Evolutionary conservation across 2,329 filamentous ascomycete genomes (phyloP).

Genomic region (Apiospora marii): DNA sequence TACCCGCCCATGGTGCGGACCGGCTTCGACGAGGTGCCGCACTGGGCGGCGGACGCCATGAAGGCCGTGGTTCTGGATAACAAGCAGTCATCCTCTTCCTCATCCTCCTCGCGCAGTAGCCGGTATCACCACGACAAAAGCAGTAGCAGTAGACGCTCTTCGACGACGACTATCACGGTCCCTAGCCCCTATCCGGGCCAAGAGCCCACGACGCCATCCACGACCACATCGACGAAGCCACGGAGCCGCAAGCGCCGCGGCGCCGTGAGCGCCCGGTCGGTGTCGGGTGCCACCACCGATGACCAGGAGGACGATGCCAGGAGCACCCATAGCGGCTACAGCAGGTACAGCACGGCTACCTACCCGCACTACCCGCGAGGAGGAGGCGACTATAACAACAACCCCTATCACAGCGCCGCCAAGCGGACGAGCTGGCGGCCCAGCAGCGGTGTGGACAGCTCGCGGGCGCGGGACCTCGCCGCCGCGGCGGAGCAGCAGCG

Average conservation of each 20-base stretch:
- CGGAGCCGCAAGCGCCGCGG: neutral
- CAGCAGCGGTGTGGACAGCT: conserved; percentile 12
- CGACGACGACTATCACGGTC: neutral
- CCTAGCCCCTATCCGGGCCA: neutral
- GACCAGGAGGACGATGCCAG: neutral
- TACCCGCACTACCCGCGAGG: conserved; percentile 19
- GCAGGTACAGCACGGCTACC: conserved; percentile 18
- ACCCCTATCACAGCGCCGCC: neutral
- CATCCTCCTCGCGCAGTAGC: neutral
- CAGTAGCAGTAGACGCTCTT: neutral
- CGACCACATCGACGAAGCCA: neutral
- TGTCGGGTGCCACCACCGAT: neutral
- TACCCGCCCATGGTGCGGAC: neutral
- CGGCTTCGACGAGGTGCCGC: neutral
- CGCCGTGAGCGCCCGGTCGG: neutral
- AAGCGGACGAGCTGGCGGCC: neutral
- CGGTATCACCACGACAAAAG: neutral
- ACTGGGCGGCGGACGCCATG: conserved; percentile 7
- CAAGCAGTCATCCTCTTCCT: neutral
- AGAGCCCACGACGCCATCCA: neutral
- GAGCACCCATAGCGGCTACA: conserved; percentile 16
- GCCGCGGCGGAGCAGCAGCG: neutral
- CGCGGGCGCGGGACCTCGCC: neutral
- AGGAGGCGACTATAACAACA: neutral
- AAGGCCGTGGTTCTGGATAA: neutral